Percentiles rank a stretch among this genome's conserved stretches.
Evolutionary conservation across 352 stramenopile species (phyloP).

Genomic region (Phytophthora podocarpi): DNA sequence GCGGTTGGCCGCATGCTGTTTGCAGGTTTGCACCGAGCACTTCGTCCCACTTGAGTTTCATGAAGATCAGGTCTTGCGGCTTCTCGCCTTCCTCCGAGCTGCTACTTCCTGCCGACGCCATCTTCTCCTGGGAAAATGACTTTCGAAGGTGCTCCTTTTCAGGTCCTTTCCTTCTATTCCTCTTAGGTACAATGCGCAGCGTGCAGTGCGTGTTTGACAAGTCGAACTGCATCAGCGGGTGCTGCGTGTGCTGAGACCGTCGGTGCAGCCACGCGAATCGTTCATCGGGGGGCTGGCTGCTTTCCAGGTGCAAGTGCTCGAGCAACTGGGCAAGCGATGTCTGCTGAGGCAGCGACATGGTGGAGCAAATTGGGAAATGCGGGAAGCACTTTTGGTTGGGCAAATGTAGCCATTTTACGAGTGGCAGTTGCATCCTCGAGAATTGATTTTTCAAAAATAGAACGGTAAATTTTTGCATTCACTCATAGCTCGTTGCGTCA

Average conservation of each 20-base stretch:
- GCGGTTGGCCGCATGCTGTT: constrained; percentile 41
- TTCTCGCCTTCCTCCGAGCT: constrained; percentile 18
- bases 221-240: constrained; percentile 28
- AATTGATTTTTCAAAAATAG: too few species aligned
- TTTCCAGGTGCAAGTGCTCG: constrained; percentile 27
- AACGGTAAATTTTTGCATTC: too few species aligned
- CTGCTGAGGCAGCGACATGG: constrained; percentile 21
- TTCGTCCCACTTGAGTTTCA: constrained; percentile 45
- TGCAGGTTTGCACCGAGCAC: constrained; percentile 56
- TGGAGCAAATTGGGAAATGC: constrained; percentile 18
- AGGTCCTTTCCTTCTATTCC: neutral
- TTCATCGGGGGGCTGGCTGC: constrained; percentile 20
- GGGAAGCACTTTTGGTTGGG: too few species aligned
- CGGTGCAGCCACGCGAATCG: constrained; percentile 25
- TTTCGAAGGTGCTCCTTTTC: neutral
- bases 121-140: neutral
- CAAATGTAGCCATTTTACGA: too few species aligned
- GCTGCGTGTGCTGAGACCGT: constrained; percentile 22
- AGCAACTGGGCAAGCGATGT: constrained; percentile 18
- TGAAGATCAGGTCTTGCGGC: constrained; percentile 4
- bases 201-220: constrained; percentile 22
- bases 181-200: constrained; percentile 16
- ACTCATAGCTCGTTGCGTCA: too few species aligned
- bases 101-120: constrained; percentile 10
- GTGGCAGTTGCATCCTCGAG: too few species aligned